Conservation (phyloP, 1,284 basidiomycete genomes). For the Microbotryum lychnidis-dioicae region DNA sequence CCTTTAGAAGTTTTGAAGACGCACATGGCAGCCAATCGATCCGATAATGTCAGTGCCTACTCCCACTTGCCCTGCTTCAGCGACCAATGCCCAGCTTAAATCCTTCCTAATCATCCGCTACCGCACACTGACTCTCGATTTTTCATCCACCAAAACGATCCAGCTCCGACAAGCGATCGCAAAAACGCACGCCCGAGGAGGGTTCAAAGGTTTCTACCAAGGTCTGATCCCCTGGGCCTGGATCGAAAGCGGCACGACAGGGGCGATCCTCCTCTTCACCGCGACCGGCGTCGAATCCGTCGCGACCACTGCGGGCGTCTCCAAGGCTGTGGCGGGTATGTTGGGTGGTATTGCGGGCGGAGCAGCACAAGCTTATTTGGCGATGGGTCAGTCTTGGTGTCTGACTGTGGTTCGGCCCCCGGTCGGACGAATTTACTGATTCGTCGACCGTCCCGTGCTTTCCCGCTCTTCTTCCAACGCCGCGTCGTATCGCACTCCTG, state of each 20-base stretch:
- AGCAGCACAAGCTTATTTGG: constrained; percentile 95
- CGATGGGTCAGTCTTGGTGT: constrained; percentile 56
- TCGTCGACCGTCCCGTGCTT: not conserved
- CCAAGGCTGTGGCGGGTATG: constrained; percentile 72
- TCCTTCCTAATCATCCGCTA: too few relatives aligned
- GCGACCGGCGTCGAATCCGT: constrained; percentile 84
- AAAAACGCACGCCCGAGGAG: constrained; percentile 54
- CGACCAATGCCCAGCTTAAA: too few relatives aligned
- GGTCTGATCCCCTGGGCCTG: constrained; percentile 89
- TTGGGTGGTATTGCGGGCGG: constrained; percentile 96
- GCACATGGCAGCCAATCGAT: constrained; percentile 20
- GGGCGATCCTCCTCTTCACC: constrained; percentile 89
- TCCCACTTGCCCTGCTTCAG: too few relatives aligned
- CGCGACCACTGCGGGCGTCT: constrained; percentile 55
- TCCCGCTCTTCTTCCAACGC: too few relatives aligned
- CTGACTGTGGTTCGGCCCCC: not conserved
- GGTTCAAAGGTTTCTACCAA: constrained; percentile 86
- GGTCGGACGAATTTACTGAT: not conserved
- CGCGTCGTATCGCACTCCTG: not conserved
- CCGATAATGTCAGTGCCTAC: constrained; percentile 7
- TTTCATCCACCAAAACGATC: too few relatives aligned
- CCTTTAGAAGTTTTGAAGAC: constrained; percentile 31
- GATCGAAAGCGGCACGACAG: constrained; percentile 77
- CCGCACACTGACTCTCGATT: too few relatives aligned
- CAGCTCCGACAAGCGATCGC: constrained; percentile 4